Conservation (phyloP, 2,329 filamentous ascomycete genomes). For the Phoma sp. region DNA sequence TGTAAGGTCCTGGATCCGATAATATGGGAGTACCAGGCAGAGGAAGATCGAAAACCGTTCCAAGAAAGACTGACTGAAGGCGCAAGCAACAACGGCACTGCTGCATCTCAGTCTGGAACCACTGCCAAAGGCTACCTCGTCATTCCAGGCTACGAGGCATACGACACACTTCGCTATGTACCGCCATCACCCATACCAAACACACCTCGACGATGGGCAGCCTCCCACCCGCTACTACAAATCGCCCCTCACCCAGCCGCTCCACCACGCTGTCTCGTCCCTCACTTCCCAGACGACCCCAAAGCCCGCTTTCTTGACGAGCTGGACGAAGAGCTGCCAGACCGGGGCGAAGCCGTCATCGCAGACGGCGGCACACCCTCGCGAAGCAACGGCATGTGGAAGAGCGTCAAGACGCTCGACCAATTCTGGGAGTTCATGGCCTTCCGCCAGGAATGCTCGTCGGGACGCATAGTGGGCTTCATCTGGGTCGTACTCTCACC, state of each 20-base stretch:
- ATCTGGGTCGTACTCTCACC: constrained; percentile 88
- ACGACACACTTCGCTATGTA: constrained; percentile 80
- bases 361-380: constrained; percentile 49
- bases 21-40: constrained; percentile 57
- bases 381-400: constrained; percentile 74
- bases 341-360: constrained; percentile 50
- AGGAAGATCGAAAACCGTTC: constrained; percentile 48
- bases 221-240: constrained; percentile 74
- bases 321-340: constrained; percentile 79
- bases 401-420: constrained; percentile 80
- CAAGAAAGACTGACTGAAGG: constrained; percentile 39
- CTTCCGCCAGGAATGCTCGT: constrained; percentile 92
- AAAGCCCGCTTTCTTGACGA: constrained; percentile 90
- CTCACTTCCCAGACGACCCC: constrained; percentile 91
- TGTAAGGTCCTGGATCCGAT: constrained; percentile 84
- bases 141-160: constrained; percentile 83
- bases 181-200: constrained; percentile 59
- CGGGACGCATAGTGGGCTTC: constrained; percentile 89
- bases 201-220: constrained; percentile 54
- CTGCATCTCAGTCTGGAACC: constrained; percentile 29
- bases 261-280: constrained; percentile 83
- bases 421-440: constrained; percentile 99
- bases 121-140: constrained; percentile 78
- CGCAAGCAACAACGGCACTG: constrained; percentile 21
- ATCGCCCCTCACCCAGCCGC: constrained; percentile 72